phyloP scores from a whole-genome alignment of 768 basidiomycete species.

The Roridomyces roridus region DNA sequence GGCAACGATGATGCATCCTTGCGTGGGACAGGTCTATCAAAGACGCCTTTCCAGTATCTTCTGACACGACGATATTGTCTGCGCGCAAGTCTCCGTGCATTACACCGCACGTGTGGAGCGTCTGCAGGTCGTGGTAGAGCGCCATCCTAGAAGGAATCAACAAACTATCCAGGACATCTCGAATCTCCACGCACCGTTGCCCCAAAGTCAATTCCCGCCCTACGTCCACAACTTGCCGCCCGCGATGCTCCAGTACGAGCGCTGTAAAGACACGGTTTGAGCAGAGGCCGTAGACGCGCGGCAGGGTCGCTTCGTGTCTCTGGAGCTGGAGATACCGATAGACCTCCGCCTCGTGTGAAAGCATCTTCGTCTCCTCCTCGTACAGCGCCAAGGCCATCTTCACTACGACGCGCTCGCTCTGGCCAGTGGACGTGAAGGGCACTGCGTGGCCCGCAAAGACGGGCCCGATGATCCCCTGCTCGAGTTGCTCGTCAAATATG shows the following conservation, averaged over 20 bases:
- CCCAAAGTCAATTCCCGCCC: background rate
- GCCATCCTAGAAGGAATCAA: background rate
- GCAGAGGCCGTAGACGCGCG: no score
- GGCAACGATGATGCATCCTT: conserved; percentile 1
- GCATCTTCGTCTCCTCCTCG: no score
- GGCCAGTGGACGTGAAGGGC: no score
- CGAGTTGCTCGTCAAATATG: background rate
- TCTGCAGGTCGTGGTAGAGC: background rate
- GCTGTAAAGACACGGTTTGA: background rate
- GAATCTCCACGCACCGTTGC: conserved; percentile 13
- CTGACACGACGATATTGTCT: conserved; percentile 17
- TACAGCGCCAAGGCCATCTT: no score
- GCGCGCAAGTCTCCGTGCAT: conserved; percentile 9
- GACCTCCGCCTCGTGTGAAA: no score
- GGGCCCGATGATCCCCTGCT: no score
- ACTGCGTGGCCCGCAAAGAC: no score
- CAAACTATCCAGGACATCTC: no score
- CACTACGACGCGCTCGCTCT: no score
- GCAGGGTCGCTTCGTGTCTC: no score
- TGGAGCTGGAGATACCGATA: no score
- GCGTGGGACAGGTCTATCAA: conserved; percentile 18
- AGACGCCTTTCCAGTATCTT: background rate
- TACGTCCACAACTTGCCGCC: background rate
- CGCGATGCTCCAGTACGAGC: conserved; percentile 3
- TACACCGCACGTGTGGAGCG: conserved; percentile 2